Percentiles rank a stretch among this genome's conserved stretches.
phyloP scores from a whole-genome alignment of 1,284 basidiomycete genomes.

The Apiotrichum domesticum region DNA sequence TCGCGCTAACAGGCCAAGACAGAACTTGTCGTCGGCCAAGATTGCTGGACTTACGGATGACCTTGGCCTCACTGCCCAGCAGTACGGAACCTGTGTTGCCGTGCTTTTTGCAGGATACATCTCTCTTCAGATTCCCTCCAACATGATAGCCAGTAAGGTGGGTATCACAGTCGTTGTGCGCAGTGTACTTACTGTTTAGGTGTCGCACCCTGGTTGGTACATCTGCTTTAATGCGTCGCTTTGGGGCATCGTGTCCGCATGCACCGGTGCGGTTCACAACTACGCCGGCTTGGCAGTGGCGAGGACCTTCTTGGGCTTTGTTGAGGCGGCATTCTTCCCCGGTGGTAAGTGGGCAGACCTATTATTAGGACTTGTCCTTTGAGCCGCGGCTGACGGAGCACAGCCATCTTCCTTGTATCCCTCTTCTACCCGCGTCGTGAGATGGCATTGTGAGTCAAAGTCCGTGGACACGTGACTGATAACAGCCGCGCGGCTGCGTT shows the following conservation, averaged over 20 bases:
- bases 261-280: conserved; percentile 29
- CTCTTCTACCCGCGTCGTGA: conserved; percentile 32
- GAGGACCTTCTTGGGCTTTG: conserved; percentile 31
- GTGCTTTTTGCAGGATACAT: conserved; percentile 45
- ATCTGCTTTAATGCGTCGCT: conserved; percentile 27
- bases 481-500: conserved; percentile 25
- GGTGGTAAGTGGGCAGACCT: neutral
- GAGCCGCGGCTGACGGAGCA: too few relatives aligned
- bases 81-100: conserved; percentile 44
- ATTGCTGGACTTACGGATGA: conserved; percentile 28
- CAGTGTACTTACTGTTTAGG: too few relatives aligned
- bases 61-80: conserved; percentile 25
- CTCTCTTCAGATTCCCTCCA: conserved; percentile 33
- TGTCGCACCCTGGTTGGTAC: conserved; percentile 11
- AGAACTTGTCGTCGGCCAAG: conserved; percentile 30
- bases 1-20: neutral
- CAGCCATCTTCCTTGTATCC: conserved; percentile 31
- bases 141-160: conserved; percentile 29
- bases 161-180: too few relatives aligned
- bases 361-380: too few relatives aligned
- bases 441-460: conserved; percentile 21
- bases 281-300: conserved; percentile 33
- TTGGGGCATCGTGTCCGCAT: conserved; percentile 38
- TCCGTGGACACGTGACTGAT: too few relatives aligned
- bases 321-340: conserved; percentile 25